Evolutionary conservation across 1,139 yeast species (phyloP), one percentile per base, ranked within the genome.

Genomic region (Wickerhamiella pararugosa): DNA sequence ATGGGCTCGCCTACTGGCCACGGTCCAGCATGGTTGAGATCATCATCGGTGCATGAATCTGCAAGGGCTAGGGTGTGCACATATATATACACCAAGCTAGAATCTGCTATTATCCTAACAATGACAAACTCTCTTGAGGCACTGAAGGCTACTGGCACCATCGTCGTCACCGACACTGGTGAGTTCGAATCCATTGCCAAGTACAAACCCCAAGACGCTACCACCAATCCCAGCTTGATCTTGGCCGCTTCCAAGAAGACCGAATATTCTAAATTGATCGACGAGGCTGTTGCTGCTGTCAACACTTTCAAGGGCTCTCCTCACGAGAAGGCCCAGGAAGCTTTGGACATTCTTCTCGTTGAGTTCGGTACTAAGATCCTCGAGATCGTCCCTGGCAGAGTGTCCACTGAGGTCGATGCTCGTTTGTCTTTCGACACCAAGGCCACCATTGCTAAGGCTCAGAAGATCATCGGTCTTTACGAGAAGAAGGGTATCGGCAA

Each of bases 181-280:
- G 98, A 90, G 67, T 90, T 90, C 63, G 97, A 86, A 66, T 79
- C 92, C 53, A 90, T 90, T 62, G 95, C 96, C 61, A 84, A 86
- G 69, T 90, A 81, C 73, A 84, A 90, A 59, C 98, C 98, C 55
- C 97, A 90, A 71, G 98, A 90, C 67, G 95, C 98, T 53, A 90
- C 98, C 61, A 90, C 99, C 65, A 90, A 90, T 73, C 98, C 99
- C 54, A 87, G 98, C 38, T 74, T 90, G 70, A 90, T 90, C 60
- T 73, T 92, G 59, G 97, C 97, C 52, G 98, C 98, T 49, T 62
- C 97, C 49, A 83, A 81, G 67, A 83, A 86, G 70, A 67, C 90
- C 43, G 87, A 80, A 60, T 90, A 90, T 69, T 79, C 94, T 51
- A 72, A 75, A 63, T 74, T 90, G 64, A 83, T 90, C 55, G 97